Conservation (phyloP, 2,329 filamentous ascomycete genomes). For the Sclerotinia nivalis region DNA sequence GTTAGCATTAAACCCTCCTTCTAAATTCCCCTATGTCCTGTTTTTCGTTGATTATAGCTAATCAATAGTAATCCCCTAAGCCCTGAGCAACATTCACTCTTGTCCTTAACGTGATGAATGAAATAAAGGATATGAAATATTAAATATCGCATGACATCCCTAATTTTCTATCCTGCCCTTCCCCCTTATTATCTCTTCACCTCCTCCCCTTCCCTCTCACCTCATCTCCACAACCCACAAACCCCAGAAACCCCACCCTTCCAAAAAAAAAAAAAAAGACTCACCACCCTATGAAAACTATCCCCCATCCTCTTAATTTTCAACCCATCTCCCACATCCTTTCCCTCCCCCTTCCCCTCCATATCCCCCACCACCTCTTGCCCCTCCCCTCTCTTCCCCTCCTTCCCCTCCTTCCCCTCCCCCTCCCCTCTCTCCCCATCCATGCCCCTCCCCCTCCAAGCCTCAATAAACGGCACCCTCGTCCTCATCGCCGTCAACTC, state of each 20-base stretch:
- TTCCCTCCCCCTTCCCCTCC: constrained; percentile 27
- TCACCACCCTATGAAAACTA: constrained; percentile 63
- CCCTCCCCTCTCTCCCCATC: constrained; percentile 60
- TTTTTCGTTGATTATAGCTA: too few species aligned
- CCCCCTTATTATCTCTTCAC: background rate
- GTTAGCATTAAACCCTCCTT: background rate
- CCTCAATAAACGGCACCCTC: constrained; percentile 69
- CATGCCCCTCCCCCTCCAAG: constrained; percentile 54
- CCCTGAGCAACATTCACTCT: background rate
- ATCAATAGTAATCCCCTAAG: too few species aligned
- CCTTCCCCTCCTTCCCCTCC: constrained; percentile 18
- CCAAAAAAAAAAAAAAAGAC: constrained; percentile 35
- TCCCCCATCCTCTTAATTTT: constrained; percentile 61
- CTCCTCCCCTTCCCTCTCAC: background rate
- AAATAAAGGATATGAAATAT: background rate
- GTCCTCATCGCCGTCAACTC: constrained; percentile 60
- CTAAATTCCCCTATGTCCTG: background rate
- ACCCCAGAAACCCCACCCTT: too few species aligned
- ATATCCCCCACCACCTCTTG: background rate
- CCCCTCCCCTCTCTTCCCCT: background rate
- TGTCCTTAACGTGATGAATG: background rate
- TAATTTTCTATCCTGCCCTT: too few species aligned
- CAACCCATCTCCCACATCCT: constrained; percentile 42
- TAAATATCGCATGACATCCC: background rate
- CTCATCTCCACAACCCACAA: background rate